Evolutionary conservation across 2,329 filamentous ascomycete species (phyloP).

Genomic region (Fusarium anthophilum): DNA sequence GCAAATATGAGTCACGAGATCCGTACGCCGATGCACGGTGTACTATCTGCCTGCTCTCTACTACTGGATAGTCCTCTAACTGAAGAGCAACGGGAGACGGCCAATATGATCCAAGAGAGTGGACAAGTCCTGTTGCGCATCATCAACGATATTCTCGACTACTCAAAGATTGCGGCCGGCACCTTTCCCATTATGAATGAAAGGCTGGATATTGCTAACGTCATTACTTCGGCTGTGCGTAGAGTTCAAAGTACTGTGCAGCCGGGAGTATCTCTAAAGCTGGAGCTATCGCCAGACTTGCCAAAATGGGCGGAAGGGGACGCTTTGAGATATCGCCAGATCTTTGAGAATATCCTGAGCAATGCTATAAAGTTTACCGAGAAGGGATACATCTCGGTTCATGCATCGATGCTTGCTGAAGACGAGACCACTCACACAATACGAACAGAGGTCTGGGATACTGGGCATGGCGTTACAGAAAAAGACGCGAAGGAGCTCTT

Average conservation of each 20-base stretch:
- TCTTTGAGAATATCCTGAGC: not conserved
- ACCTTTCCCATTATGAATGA: not conserved
- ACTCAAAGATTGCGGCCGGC: not conserved
- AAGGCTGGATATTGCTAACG: not conserved
- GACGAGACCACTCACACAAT: not conserved
- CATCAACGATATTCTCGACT: conserved; percentile 10
- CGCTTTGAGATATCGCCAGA: not conserved
- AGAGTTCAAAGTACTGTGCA: not conserved
- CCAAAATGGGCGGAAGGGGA: not conserved
- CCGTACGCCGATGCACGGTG: conserved; percentile 3
- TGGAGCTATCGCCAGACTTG: not conserved
- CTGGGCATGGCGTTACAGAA: not conserved
- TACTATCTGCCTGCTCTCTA: not conserved
- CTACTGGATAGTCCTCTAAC: not conserved
- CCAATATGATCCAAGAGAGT: conserved; percentile 4
- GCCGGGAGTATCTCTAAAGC: not conserved
- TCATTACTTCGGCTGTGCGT: not conserved
- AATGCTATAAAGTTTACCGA: conserved; percentile 8
- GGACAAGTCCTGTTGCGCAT: not conserved
- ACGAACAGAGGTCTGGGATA: not conserved
- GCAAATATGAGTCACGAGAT: conserved; percentile 10
- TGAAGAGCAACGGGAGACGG: conserved; percentile 5
- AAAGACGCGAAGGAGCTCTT: not conserved
- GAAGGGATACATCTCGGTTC: not conserved
- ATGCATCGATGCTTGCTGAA: not conserved